Conservation (phyloP, 139 green algal genomes). For the Edaphochlamys debaryana region DNA sequence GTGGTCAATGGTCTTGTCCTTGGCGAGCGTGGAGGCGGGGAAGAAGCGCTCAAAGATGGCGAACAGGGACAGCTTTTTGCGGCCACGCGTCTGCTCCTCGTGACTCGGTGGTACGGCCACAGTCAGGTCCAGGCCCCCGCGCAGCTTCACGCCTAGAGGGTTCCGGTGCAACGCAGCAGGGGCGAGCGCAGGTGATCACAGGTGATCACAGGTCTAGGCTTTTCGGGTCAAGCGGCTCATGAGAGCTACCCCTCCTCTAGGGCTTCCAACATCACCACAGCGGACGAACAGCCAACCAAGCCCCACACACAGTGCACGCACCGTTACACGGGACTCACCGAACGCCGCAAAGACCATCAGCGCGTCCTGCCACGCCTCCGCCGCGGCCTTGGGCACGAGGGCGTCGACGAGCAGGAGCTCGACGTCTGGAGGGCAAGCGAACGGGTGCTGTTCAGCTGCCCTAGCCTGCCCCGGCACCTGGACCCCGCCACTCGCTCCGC, state of each 20-base stretch:
- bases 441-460: no score
- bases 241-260: no score
- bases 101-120: background rate
- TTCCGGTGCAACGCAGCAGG: background rate
- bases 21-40: background rate
- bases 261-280: no score
- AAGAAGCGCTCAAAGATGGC: background rate
- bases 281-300: no score
- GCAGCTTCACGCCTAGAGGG: conserved; percentile 32
- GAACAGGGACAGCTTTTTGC: conserved; percentile 10
- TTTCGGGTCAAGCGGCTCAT: no score
- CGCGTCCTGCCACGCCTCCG: conserved; percentile 41
- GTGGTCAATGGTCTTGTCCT: conserved; percentile 34
- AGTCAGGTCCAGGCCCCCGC: conserved; percentile 33
- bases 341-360: conserved; percentile 20
- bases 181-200: no score
- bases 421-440: no score
- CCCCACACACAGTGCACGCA: no score
- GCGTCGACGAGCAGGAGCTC: background rate
- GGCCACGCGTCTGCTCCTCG: background rate
- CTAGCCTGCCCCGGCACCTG: no score
- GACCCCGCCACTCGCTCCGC: background rate
- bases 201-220: no score
- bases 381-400: background rate
- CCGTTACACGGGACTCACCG: no score